A percentile compares a stretch with the other conserved stretches of the same genome.
Conservation (phyloP, 2,329 filamentous ascomycete genomes). For the Madurella fahalii region DNA sequence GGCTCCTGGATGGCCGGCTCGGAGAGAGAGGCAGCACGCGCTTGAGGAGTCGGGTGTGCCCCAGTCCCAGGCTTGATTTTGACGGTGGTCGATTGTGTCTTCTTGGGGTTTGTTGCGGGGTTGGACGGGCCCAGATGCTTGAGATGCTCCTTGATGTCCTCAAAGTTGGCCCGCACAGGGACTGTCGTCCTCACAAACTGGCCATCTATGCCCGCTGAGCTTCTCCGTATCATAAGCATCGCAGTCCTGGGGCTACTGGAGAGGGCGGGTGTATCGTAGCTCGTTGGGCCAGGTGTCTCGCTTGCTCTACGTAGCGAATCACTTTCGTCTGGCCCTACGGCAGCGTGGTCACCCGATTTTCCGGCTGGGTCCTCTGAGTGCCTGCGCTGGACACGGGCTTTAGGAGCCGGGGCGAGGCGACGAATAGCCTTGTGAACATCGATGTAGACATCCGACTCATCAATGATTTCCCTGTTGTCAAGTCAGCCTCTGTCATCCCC, state of each 20-base stretch:
- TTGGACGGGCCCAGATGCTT: constrained; percentile 65
- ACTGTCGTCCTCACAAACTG: constrained; percentile 45
- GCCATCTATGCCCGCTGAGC: constrained; percentile 53
- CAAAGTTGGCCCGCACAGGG: constrained; percentile 56
- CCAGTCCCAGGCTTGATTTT: constrained; percentile 56
- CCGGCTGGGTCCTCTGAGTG: constrained; percentile 31
- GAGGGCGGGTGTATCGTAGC: constrained; percentile 37
- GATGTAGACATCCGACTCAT: constrained; percentile 97
- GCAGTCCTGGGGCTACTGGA: constrained; percentile 49
- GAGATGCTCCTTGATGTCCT: constrained; percentile 60
- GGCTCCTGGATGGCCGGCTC: constrained; percentile 12
- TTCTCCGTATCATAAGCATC: constrained; percentile 57
- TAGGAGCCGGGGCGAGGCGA: constrained; percentile 78
- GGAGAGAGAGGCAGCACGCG: constrained; percentile 23
- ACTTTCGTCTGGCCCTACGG: constrained; percentile 25
- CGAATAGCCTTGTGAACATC: constrained; percentile 98
- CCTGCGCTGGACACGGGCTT: constrained; percentile 53
- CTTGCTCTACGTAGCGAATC: constrained; percentile 23
- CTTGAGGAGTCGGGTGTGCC: constrained; percentile 9
- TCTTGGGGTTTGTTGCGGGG: constrained; percentile 59
- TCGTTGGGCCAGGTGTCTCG: constrained; percentile 34
- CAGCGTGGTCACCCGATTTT: constrained; percentile 25
- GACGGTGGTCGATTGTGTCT: constrained; percentile 58
- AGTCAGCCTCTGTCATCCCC: constrained; percentile 21
- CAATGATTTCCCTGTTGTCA: constrained; percentile 78